phyloP scores from a whole-genome alignment of 805 yeast genomes.

The Wickerhamiella azymoides region DNA sequence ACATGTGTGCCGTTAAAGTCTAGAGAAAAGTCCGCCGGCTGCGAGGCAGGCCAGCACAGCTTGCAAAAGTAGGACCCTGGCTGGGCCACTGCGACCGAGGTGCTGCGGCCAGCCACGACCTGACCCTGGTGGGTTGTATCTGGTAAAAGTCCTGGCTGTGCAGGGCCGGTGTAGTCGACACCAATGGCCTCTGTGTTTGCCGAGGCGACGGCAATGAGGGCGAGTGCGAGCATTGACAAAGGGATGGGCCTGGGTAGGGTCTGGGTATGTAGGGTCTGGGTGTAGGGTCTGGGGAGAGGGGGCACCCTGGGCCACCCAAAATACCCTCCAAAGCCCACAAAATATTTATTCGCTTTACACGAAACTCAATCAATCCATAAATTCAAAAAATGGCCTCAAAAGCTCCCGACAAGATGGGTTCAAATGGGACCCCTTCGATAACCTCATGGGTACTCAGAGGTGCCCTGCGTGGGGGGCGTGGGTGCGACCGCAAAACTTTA shows the following conservation, averaged over 20 bases:
- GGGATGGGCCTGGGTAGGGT: no score
- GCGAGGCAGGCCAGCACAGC: conserved; percentile 26
- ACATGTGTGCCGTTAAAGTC: conserved; percentile 11
- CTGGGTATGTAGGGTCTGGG: background rate
- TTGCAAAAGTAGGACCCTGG: conserved; percentile 21
- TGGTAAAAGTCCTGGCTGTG: background rate
- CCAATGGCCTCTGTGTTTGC: conserved; percentile 1
- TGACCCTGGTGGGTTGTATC: background rate
- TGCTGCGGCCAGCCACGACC: conserved; percentile 7
- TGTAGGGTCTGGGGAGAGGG: no score
- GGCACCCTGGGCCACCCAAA: no score
- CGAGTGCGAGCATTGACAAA: background rate
- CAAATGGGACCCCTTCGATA: no score
- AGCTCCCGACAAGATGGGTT: no score
- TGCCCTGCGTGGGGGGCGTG: no score
- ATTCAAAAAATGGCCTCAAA: no score
- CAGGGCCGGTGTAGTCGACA: background rate
- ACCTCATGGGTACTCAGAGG: background rate
- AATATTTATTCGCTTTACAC: no score
- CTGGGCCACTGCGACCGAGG: background rate
- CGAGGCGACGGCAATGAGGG: background rate
- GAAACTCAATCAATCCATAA: no score
- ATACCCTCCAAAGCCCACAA: no score
- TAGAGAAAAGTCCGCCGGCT: conserved; percentile 20
- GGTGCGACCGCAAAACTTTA: no score